Percentiles rank a stretch among this genome's conserved stretches.
Evolutionary conservation across 257 asterid species (phyloP).

Genomic region (Ilex asprella): DNA sequence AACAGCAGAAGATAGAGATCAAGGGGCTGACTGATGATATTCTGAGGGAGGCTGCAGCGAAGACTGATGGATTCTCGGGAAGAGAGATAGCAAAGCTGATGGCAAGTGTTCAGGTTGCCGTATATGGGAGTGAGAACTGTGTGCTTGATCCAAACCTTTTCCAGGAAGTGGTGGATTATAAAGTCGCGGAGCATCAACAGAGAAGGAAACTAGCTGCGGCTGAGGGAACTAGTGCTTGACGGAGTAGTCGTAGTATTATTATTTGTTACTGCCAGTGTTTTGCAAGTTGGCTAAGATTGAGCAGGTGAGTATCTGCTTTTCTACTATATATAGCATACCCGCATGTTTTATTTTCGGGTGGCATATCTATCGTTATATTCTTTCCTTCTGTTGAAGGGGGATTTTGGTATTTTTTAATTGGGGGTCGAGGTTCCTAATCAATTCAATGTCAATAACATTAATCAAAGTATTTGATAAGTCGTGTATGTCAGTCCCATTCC

Average conservation of each 20-base stretch:
- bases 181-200: constrained; percentile 93
- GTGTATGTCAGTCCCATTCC: too few relatives aligned
- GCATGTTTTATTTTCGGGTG: too few relatives aligned
- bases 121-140: constrained; percentile 74
- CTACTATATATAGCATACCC: too few relatives aligned
- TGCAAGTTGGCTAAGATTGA: too few relatives aligned
- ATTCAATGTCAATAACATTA: too few relatives aligned
- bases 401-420: too few relatives aligned
- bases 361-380: too few relatives aligned
- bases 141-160: constrained; percentile 62
- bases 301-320: too few relatives aligned
- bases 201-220: constrained; percentile 55
- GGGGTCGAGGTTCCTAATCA: too few relatives aligned
- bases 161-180: constrained; percentile 76
- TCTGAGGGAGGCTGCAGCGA: constrained; percentile 74
- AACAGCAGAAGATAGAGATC: constrained; percentile 61
- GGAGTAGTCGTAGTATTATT: constrained; percentile 1
- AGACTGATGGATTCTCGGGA: constrained; percentile 76
- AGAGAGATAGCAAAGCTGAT: constrained; percentile 89
- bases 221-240: constrained; percentile 9
- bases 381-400: too few relatives aligned
- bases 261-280: too few relatives aligned
- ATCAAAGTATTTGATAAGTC: too few relatives aligned
- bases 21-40: constrained; percentile 66
- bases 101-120: constrained; percentile 95